Conservation (phyloP, 768 basidiomycete species). For the Lactifluus hygrophoroides region DNA sequence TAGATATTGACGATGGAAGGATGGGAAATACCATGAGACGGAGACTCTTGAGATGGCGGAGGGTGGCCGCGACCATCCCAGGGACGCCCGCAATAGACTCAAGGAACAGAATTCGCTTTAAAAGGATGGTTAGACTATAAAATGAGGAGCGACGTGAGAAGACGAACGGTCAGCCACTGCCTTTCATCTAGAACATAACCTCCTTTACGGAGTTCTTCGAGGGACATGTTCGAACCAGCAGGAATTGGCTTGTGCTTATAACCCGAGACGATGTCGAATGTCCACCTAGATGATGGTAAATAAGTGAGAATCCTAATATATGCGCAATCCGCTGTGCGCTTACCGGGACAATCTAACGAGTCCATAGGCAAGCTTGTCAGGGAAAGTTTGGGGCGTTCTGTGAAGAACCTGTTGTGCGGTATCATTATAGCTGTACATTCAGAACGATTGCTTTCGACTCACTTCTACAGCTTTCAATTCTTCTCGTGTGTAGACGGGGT, state of each 20-base stretch:
- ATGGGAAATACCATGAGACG: conserved; percentile 61
- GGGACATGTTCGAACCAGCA: conserved; percentile 49
- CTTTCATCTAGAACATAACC: conserved; percentile 68
- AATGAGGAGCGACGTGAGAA: neutral
- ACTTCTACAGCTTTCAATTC: conserved; percentile 71
- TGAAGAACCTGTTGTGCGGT: conserved; percentile 53
- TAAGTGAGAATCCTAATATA: neutral
- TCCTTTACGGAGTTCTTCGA: conserved; percentile 63
- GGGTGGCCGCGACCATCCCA: conserved; percentile 86
- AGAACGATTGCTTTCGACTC: conserved; percentile 3
- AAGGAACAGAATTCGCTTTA: conserved; percentile 53
- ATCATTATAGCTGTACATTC: neutral
- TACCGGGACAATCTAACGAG: conserved; percentile 52
- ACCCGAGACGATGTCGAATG: conserved; percentile 78
- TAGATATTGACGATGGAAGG: conserved; percentile 1
- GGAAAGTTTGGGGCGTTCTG: conserved; percentile 48
- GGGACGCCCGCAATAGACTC: conserved; percentile 94
- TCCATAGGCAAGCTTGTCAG: conserved; percentile 64
- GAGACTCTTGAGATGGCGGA: conserved; percentile 82
- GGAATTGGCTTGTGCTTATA: conserved; percentile 73
- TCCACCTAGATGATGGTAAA: conserved; percentile 32
- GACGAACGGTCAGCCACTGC: conserved; percentile 65
- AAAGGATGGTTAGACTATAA: conserved; percentile 23
- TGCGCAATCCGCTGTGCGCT: neutral
- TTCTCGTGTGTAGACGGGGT: conserved; percentile 78